Evolutionary conservation across 768 basidiomycete species (phyloP), one percentile per base, ranked within the genome.

Genomic region (Auricularia heimuer): DNA sequence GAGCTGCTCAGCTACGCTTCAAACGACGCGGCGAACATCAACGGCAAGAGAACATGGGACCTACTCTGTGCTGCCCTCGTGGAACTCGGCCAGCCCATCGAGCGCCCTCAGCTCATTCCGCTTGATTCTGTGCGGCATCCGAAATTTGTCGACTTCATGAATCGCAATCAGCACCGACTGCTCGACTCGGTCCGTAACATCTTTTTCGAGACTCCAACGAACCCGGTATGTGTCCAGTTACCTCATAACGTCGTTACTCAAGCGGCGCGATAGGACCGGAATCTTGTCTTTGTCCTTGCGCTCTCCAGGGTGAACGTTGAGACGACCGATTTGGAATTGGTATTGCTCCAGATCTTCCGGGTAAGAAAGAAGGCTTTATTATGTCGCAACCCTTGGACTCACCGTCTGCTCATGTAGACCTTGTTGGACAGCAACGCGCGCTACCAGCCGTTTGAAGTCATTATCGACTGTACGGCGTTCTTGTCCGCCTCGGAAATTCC

Each of bases 1-100:
- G 91, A 93, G 69, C 78, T 94, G 3, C 81, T 94, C 14, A 90
- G 90, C 70, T 79, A 86, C 11, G 81, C 85, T 16, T 86, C 84
- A 21, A 42, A 80, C 24, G 77, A 84, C 64, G 73, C 79, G 2
- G 78, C 83, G 34, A 83, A 81, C 6, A 71, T 83, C 65, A 83
- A 79, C 24, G 89, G 89, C 3, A 93, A 90, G 74, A 83, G 83
- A n/a, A 85, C 89, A 1, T 94, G 92, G 92, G 89, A 92, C 69
- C 81, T 81, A 16, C 79, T 94, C 35, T 93, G 92, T 70, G 84
- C 85, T 36, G 78, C 90, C 16, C 80, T 94, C 2, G 90, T 93
- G 14, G 92, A 94, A 67, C 82, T 91, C 36, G 87, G 88, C 29
- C 80, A 85, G 36, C 86, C 85, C 4, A 74, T 88, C 33, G 87